Evolutionary conservation across 305 asterid genomes (phyloP).

Genomic region (Fraxinus ornus): DNA sequence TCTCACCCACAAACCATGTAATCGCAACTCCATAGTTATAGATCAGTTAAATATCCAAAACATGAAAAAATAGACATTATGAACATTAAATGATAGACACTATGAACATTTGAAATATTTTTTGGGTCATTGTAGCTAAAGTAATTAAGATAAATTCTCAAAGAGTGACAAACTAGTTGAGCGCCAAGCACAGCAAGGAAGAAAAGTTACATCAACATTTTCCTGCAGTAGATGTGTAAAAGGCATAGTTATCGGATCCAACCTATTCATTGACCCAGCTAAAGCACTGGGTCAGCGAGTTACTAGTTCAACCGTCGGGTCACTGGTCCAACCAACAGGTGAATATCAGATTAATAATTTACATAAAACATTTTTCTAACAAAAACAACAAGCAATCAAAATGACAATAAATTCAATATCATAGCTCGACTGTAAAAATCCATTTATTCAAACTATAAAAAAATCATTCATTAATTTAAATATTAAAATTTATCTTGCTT

Average conservation of each 20-base stretch:
- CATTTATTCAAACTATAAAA: background rate
- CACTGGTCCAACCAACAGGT: background rate
- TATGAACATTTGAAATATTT: background rate
- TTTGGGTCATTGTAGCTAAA: background rate
- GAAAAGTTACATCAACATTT: background rate
- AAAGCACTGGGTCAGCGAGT: background rate
- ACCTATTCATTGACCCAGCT: background rate
- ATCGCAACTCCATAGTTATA: background rate
- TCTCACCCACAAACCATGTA: background rate
- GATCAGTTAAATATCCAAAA: background rate
- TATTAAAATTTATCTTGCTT: background rate
- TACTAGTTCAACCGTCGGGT: background rate
- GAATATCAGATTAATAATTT: background rate
- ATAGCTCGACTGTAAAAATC: background rate
- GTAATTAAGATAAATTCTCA: background rate
- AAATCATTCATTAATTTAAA: background rate
- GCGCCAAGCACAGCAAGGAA: background rate
- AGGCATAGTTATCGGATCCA: background rate
- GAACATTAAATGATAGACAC: background rate
- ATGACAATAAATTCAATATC: background rate
- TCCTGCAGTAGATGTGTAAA: background rate
- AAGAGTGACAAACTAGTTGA: background rate
- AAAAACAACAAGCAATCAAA: background rate
- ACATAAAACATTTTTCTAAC: background rate
- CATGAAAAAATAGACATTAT: background rate